Percentiles rank a stretch among this genome's conserved stretches.
phyloP scores from a whole-genome alignment of 202 grass and related monocot genomes.

The Hordeum pubiflorum region DNA sequence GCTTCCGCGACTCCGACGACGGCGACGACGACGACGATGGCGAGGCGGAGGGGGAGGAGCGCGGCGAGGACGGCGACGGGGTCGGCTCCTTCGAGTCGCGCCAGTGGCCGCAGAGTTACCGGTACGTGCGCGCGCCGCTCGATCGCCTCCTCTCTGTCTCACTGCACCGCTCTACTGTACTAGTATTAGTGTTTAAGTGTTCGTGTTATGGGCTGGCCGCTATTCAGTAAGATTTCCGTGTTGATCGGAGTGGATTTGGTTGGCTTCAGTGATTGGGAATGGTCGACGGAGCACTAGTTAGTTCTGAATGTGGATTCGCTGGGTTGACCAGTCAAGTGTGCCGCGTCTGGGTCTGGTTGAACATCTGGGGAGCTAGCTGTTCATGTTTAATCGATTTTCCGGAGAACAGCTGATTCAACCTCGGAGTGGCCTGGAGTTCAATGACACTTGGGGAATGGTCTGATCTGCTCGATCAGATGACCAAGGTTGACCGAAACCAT shows the following conservation, averaged over 20 bases:
- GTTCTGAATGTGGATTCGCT: background rate
- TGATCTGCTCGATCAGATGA: background rate
- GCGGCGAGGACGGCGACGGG: slow-evolving; percentile 22
- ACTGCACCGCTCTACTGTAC: background rate
- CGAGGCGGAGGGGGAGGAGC: background rate
- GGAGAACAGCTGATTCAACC: background rate
- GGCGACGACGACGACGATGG: slow-evolving; percentile 9
- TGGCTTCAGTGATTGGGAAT: background rate
- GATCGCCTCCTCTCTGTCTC: background rate
- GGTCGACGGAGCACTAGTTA: background rate
- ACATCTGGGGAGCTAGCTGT: background rate
- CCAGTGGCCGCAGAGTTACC: slow-evolving; percentile 83
- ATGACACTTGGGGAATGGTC: background rate
- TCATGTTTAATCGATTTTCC: background rate
- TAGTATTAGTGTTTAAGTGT: background rate
- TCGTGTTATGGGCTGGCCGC: too few relatives aligned
- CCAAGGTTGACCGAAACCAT: background rate
- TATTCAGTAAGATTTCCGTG: background rate
- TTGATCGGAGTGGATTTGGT: background rate
- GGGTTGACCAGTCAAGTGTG: background rate
- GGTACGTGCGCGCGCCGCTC: too few relatives aligned
- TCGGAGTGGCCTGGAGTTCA: background rate
- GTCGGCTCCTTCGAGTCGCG: slow-evolving; percentile 51
- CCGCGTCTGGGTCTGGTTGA: background rate
- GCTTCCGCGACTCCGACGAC: slow-evolving; percentile 32